Base-by-base conservation (phyloP, 1,284 basidiomycete species). In the Ganoderma resinaceum region DNA sequence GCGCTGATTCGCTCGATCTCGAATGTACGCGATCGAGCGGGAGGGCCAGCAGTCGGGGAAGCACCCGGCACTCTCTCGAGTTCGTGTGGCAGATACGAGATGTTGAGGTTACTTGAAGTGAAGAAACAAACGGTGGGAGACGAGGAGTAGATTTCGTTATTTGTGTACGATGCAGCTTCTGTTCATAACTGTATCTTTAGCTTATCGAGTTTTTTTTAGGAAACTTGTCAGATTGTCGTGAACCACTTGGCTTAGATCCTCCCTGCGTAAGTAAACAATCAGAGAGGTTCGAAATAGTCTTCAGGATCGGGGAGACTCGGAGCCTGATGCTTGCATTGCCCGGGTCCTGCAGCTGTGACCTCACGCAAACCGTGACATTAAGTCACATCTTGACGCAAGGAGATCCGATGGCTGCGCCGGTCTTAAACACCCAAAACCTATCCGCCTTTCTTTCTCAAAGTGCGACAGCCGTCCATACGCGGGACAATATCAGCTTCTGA, bases 11-110 rank as follows among this genome's bases (percentile, higher is more conserved):
- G 38, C 67, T 76, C 29, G 77, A 79, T 61, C 38, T 78, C 5
- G 78, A 79, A 66, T 78, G 74, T 76, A 78, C 64, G 66, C 72
- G 33, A 76, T 79, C 61, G 77, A 78, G 62, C 73, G 78, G 23
- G 73, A 78, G 38, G 76, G 69, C 53, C 77, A 79, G 74, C 76
- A 79, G 66, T 53, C 78, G 46, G 78, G 77, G 11, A 74, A 70
- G 63, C 16, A 8, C 7, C 52, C n/a, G n/a, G 18, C 29, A n/a
- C 23, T 16, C 31, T 5, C 1, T 60, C 23, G 35, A 52, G 53
- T n/a, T 4, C 4, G 23, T n/a, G 33, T 16, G 33, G 37, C 14
- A 38, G 37, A n/a, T n/a, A n/a, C 11, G 31, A 38, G 40, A 23
- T 11, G 16, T 23, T 11, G 57, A 37, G 37, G 35, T 16, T 62